phyloP scores from a whole-genome alignment of 2,329 filamentous ascomycete species.

The Fusarium siculi region DNA sequence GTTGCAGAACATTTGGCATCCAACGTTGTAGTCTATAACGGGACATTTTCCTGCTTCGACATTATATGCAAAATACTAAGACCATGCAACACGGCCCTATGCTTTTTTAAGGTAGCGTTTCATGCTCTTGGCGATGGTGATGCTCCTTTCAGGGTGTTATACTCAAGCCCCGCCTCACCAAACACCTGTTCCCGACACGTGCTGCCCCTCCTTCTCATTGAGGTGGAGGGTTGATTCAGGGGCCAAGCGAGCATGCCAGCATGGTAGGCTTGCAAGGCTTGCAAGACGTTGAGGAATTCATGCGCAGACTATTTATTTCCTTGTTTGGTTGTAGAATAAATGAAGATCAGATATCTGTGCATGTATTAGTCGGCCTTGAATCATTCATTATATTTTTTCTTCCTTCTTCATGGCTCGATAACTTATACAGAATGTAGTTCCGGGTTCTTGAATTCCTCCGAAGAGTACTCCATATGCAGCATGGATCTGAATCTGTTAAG shows the following conservation, averaged over 20 bases:
- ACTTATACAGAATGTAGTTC: constrained; percentile 6
- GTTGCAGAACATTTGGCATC: constrained; percentile 1
- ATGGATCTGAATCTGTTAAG: constrained; percentile 6
- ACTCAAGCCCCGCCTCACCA: constrained; percentile 25
- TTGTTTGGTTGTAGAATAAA: background rate
- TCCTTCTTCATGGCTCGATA: background rate
- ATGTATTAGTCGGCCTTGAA: background rate
- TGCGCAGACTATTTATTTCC: background rate
- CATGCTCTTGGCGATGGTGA: constrained; percentile 5
- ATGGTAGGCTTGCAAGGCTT: background rate
- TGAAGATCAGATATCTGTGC: background rate
- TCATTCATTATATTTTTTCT: background rate
- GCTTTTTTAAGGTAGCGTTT: constrained; percentile 1
- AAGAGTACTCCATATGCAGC: background rate
- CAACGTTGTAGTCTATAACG: background rate
- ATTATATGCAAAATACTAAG: background rate
- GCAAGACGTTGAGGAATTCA: background rate
- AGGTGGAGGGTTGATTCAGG: constrained; percentile 31
- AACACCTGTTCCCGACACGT: constrained; percentile 22
- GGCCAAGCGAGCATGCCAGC: constrained; percentile 3
- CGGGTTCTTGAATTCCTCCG: constrained; percentile 9
- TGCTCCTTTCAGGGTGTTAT: constrained; percentile 15
- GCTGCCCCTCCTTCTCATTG: constrained; percentile 28
- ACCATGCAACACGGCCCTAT: background rate
- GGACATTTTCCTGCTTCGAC: background rate